Evolutionary conservation across 495 filamentous ascomycete species (phyloP).

Genomic region (Penicillium salamii): DNA sequence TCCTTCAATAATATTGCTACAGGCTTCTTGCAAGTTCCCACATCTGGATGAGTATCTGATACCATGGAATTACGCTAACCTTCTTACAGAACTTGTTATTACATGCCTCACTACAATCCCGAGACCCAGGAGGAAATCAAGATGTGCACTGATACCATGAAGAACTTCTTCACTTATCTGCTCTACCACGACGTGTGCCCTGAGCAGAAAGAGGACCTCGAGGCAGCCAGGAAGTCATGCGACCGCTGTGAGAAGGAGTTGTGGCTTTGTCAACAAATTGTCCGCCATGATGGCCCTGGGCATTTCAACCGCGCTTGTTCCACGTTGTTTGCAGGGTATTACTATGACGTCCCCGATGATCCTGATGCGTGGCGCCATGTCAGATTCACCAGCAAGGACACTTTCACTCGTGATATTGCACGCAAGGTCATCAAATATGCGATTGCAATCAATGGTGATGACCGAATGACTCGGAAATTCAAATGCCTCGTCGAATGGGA

Average conservation of each 20-base stretch:
- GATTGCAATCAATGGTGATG: conserved; percentile 37
- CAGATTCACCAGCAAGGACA: conserved; percentile 7
- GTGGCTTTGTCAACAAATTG: conserved; percentile 49
- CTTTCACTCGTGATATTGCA: conserved; percentile 34
- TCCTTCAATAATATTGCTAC: conserved; percentile 76
- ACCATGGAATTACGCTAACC: conserved; percentile 1
- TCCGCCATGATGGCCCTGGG: conserved; percentile 56
- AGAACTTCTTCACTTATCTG: conserved; percentile 88
- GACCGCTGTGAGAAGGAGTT: conserved; percentile 66
- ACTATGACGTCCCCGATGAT: conserved; percentile 31
- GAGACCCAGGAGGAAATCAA: conserved; percentile 48
- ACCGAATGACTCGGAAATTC: conserved; percentile 38
- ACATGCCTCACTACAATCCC: conserved; percentile 42
- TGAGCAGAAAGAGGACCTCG: conserved; percentile 67
- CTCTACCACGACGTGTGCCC: conserved; percentile 80
- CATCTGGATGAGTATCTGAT: neutral
- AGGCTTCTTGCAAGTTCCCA: conserved; percentile 67
- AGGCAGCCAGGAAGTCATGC: conserved; percentile 64
- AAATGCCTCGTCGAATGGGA: conserved; percentile 17
- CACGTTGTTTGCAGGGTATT: conserved; percentile 54
- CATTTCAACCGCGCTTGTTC: conserved; percentile 69
- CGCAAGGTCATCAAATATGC: conserved; percentile 40
- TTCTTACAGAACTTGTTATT: conserved; percentile 42
- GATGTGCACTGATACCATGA: conserved; percentile 57
- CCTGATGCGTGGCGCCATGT: conserved; percentile 12